These are phyloP conservation scores for Spergularia azorica DNA, from an alignment of 179 eudicot genomes.

Conservation along the genomic window DNA sequence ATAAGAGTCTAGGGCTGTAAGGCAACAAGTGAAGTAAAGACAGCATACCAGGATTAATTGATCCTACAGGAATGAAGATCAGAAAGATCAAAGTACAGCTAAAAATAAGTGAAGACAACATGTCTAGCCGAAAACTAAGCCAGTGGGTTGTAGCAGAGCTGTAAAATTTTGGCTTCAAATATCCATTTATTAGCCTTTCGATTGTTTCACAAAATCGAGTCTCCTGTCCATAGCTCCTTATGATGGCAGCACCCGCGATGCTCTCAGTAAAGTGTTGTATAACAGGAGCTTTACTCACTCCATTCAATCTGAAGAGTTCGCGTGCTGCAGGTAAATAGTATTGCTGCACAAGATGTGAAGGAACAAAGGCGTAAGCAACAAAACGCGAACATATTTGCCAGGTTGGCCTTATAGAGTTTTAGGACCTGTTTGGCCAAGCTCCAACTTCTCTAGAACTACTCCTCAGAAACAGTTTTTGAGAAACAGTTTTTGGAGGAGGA, in stretches of 20 bases:
- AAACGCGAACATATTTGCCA: too few relatives aligned
- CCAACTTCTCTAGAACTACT: too few relatives aligned
- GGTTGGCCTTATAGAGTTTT: too few relatives aligned
- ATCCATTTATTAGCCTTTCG: background rate
- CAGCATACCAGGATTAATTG: constrained; percentile 17
- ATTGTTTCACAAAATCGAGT: constrained; percentile 39
- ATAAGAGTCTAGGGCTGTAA: background rate
- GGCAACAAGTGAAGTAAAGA: too few relatives aligned
- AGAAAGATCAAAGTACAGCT: background rate
- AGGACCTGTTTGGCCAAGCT: too few relatives aligned
- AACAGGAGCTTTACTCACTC: constrained; percentile 72
- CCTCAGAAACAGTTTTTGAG: too few relatives aligned
- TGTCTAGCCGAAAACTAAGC: constrained; percentile 15
- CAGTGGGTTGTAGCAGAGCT: constrained; percentile 16
- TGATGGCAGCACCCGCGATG: constrained; percentile 62
- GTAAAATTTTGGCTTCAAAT: constrained; percentile 18
- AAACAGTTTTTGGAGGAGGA: too few relatives aligned
- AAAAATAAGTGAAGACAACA: constrained; percentile 19
- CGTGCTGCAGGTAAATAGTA: constrained; percentile 59
- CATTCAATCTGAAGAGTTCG: constrained; percentile 76
- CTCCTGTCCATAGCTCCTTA: constrained; percentile 74
- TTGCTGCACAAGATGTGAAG: constrained; percentile 36
- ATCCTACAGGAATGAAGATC: constrained; percentile 12
- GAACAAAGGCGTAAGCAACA: constrained; percentile 23
- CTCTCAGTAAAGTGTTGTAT: constrained; percentile 81